Percentiles rank a stretch among this genome's conserved stretches.
Conservation (phyloP, 768 basidiomycete species). For the Boletus speciosus region DNA sequence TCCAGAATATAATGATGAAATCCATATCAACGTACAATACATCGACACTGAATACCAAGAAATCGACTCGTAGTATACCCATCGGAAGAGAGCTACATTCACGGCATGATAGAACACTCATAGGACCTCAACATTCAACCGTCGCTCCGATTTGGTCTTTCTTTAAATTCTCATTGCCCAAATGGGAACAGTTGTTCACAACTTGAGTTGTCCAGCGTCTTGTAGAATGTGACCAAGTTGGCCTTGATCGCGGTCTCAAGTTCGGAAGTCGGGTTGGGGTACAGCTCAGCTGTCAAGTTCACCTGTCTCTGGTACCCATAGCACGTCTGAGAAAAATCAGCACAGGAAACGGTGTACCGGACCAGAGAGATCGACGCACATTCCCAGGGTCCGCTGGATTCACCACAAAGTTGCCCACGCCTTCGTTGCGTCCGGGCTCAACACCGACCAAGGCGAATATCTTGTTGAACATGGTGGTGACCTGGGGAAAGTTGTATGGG, state of each 20-base stretch:
- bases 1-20: not conserved
- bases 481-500: conserved; percentile 5
- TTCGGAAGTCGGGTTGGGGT: conserved; percentile 19
- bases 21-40: not conserved
- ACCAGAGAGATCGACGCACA: conserved; percentile 5
- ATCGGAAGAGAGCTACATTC: not conserved
- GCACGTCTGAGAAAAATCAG: conserved; percentile 13
- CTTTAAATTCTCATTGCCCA: conserved; percentile 2
- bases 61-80: not conserved
- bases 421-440: conserved; percentile 15
- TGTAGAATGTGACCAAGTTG: conserved; percentile 17
- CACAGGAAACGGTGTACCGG: not conserved
- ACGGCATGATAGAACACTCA: too few species aligned
- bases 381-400: conserved; percentile 7
- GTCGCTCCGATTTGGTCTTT: not conserved
- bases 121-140: too few species aligned
- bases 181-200: conserved; percentile 19
- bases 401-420: conserved; percentile 13
- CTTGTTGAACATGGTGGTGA: not conserved
- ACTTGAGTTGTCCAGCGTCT: conserved; percentile 1
- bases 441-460: conserved; percentile 2
- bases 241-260: conserved; percentile 21
- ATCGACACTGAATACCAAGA: not conserved
- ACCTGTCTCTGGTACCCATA: conserved; percentile 18
- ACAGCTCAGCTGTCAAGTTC: conserved; percentile 17